Conservation (phyloP, 2,329 filamentous ascomycete species). For the Aspergillus pseudoviridinutans region DNA sequence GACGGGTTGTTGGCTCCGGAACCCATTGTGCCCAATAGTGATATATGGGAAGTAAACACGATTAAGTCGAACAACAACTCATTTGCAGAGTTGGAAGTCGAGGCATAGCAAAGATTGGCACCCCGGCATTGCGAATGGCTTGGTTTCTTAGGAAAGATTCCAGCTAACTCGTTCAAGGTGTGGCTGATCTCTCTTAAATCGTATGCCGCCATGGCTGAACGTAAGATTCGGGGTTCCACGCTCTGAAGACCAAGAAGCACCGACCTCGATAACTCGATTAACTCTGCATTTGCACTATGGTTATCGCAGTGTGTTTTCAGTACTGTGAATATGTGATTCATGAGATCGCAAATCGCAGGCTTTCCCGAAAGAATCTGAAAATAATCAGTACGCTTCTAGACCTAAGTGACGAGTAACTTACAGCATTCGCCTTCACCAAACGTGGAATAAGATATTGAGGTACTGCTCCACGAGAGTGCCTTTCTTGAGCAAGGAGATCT, state of each 20-base stretch:
- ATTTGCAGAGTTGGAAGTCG: constrained; percentile 19
- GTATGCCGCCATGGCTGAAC: constrained; percentile 9
- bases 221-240: constrained; percentile 6
- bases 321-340: constrained; percentile 21
- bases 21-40: constrained; percentile 8
- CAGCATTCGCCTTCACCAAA: constrained; percentile 36
- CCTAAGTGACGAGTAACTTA: constrained; percentile 20
- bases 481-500: constrained; percentile 22
- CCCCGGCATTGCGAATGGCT: constrained; percentile 17
- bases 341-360: constrained; percentile 15
- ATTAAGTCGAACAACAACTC: constrained; percentile 23
- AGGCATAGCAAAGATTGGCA: constrained; percentile 15
- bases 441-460: constrained; percentile 20
- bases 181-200: constrained; percentile 12
- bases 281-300: constrained; percentile 7
- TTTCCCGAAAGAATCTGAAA: constrained; percentile 17
- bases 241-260: constrained; percentile 22
- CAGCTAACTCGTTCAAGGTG: constrained; percentile 13
- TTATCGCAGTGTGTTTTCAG: constrained; percentile 10
- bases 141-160: constrained; percentile 18
- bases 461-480: constrained; percentile 17
- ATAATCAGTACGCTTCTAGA: constrained; percentile 10
- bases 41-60: constrained; percentile 19
- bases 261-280: constrained; percentile 19
- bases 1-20: not conserved